Evolutionary conservation across 129 eudicot species (phyloP).

Genomic region (Pittosporum tobira): DNA sequence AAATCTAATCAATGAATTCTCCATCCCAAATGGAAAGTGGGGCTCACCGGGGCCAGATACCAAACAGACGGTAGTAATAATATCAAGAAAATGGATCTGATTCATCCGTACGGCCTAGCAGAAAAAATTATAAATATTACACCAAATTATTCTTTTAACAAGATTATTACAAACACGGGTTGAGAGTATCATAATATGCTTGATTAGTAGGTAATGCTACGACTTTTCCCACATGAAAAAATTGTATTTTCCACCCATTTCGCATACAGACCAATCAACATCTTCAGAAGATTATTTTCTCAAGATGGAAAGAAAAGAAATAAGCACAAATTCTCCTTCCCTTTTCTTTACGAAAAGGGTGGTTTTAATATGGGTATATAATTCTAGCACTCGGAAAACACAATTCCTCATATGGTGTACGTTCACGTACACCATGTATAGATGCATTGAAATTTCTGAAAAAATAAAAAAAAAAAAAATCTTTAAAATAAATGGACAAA

Average conservation of each 20-base stretch:
- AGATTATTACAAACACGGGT: not conserved
- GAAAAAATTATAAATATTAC: not conserved
- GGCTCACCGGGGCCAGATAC: constrained; percentile 15
- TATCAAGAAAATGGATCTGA: constrained; percentile 10
- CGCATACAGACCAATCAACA: not conserved
- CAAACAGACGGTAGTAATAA: constrained; percentile 2
- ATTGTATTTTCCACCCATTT: not conserved
- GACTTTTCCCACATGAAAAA: not conserved
- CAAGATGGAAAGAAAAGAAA: constrained; percentile 2
- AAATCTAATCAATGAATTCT: not conserved
- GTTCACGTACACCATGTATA: not conserved
- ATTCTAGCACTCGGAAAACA: not conserved
- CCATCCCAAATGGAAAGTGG: constrained; percentile 12
- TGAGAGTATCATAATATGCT: constrained; percentile 1
- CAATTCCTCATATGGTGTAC: not conserved
- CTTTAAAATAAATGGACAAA: not conserved
- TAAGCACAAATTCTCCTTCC: constrained; percentile 4
- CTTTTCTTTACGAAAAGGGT: not conserved
- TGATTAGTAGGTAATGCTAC: constrained; percentile 2
- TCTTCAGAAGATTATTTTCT: constrained; percentile 1
- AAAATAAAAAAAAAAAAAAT: no score
- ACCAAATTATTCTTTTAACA: not conserved
- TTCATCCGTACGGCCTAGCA: constrained; percentile 11
- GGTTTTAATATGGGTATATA: not conserved
- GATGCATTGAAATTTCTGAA: no score